Base-by-base conservation (phyloP, 805 yeast genomes). In the Kodamaea leandrae region DNA sequence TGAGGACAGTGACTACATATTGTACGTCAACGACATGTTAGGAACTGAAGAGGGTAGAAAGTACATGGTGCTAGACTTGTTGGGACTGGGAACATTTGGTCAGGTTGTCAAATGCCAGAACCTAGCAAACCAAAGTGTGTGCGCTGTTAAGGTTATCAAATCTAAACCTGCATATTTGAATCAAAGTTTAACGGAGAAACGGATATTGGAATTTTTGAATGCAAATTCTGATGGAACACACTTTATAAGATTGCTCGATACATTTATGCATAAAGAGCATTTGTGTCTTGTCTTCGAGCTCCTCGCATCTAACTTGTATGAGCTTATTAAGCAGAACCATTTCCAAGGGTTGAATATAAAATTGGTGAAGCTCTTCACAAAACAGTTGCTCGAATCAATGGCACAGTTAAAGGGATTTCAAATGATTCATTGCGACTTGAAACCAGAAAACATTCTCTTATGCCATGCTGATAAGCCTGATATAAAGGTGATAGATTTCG, bases 1-100 rank as follows among this genome's bases (percentile, higher is more conserved):
- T 59, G 83, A 80, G 47, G 89, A 88, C 42, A 79, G 85, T 58
- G 96, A 93, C 64, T 91, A 90, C 57, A 91, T 93, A 42, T 66
- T 95, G 14, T 91, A 89, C 51, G 99, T 93, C 16, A 93, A 95
- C 60, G 99, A 95, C 59, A 81, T 93, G 17, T 66, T 93, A 29
- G 98, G 99, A 4, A 73, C 79, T 3, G 87, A 84, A 51, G 93
- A 86, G 49, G 90, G 87, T 44, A 72, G 90, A 41, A 85, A 86
- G 57, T 91, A 90, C 58, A 72, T 93, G 54, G 96, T 93, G 4
- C 67, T 93, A 43, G 98, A 91, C 61, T 73, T 93, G 12, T 64
- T 93, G 30, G 99, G 99, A 1, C 91, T 90, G 47, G 99, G 99
- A 2, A 90, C 99, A 1, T 93, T 93, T 71, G 99, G 99, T 7